Evolutionary conservation across 2,329 filamentous ascomycete species (phyloP), one percentile per base, ranked within the genome.

Genomic region (Fusarium mangiferae): DNA sequence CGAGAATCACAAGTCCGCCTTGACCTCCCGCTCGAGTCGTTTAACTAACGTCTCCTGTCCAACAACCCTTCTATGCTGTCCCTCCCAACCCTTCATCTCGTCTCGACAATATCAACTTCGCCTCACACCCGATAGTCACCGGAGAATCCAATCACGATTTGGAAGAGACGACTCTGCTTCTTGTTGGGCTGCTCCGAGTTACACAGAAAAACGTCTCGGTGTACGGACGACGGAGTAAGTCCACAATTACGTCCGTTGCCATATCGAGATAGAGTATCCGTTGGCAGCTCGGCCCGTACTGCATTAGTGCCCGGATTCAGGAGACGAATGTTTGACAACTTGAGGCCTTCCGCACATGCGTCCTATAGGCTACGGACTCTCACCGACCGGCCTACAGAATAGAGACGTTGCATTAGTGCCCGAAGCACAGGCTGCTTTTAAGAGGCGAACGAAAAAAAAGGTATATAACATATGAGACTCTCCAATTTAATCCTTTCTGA

Each of bases 241-340:
- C 30, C 17, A 39, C 36, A 54, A 58, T 33, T 26, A 67, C 36
- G 42, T 44, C 26, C 26, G n/a, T 68, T 62, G 10, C 41, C 60
- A 49, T 58, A 70, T 70, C n/a, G 13, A 62, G 55, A 49, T 62
- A 46, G 44, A 28, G 39, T 35, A 41, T 54, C 52, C 59, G 42
- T 49, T 72, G 58, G 63, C 71, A 74, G 45, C 68, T 74, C 71
- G 71, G 71, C 62, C 62, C 55, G 67, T 55, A 62, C 68, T 62
- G 62, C 71, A 72, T 74, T 73, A 71, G 66, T 57, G 57, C 39
- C 70, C 62, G 52, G 59, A 45, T 41, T 49, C 60, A 45, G 60
- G 48, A 66, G 35, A 41, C 42, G 42, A 28, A 33, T 17, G 35
- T 38, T 38, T 49, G 24, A 15, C 30, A 36, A 15, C 33, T 49